Evolutionary conservation across 768 basidiomycete genomes (phyloP), one percentile per base, ranked within the genome.

Genomic region (Serendipita indica): DNA sequence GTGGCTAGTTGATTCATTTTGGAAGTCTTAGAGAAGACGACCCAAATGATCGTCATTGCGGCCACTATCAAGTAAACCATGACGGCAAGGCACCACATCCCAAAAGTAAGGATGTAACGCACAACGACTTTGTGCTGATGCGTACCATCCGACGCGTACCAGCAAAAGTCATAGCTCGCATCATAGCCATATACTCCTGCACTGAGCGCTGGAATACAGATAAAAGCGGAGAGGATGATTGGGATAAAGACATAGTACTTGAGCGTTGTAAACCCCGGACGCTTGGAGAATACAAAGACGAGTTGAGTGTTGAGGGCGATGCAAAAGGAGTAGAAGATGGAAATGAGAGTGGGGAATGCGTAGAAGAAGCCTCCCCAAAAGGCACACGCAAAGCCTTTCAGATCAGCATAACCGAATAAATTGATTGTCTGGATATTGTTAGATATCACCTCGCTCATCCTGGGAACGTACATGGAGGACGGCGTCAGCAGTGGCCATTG

Each of bases 211-310:
- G 60, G 60, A 18, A 58, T 18, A 58, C 60, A 60, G 27, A 60
- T 60, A 16, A 59, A 30, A 3, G 37, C 25, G n/a, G 34, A 7
- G 13, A 60, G 58, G 10, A 59, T 6, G 14, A 57, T 58, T 27
- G 60, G 60, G 10, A 27, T 35, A 34, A 12, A 14, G 37, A 60
- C 30, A 34, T 59, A 60, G 57, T 60, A 60, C 27, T 60, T 60
- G 27, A 59, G 58, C 10, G 33, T 60, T 34, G 30, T 14, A 18
- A 37, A 30, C 10, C 58, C 28, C 5, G 60, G 57, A 13, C 60
- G 60, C 22, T 60, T 60, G 18, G 58, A 33, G 57, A 58, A 60
- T 10, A 60, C 60, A 33, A 60, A 60, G 14, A 60, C 57, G 13
- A 1, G 33, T n/a, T 34, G 33, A 33, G 32, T 59, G 60, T 60